Conservation (phyloP, 129 eudicot species). For the Gnaphalium uliginosum region DNA sequence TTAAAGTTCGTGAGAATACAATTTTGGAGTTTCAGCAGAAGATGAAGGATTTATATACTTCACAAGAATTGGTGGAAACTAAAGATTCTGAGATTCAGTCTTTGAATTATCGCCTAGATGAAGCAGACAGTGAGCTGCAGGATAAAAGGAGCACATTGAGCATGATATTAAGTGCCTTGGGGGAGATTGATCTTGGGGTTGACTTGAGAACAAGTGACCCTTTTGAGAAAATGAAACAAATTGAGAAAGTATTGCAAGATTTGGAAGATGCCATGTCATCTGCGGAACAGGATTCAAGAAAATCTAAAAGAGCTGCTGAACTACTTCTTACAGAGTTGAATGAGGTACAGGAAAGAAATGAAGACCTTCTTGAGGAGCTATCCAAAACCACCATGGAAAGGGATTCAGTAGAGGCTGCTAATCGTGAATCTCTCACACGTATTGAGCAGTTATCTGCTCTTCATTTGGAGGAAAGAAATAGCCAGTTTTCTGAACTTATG, state of each 20-base stretch:
- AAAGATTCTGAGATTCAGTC: conserved; percentile 51
- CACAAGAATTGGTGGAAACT: conserved; percentile 46
- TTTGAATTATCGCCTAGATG: conserved; percentile 53
- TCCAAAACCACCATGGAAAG: conserved; percentile 61
- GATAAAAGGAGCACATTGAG: conserved; percentile 52
- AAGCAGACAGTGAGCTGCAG: conserved; percentile 53
- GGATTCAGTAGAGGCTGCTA: conserved; percentile 61
- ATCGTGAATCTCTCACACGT: conserved; percentile 54
- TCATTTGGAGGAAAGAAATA: conserved; percentile 52
- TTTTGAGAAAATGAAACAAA: conserved; percentile 55
- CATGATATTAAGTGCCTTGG: conserved; percentile 50
- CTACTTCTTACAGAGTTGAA: conserved; percentile 85
- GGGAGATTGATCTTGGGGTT: conserved; percentile 46
- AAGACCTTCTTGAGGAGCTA: conserved; percentile 85
- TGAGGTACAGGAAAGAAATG: conserved; percentile 98
- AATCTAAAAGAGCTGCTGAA: conserved; percentile 92
- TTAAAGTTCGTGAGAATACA: conserved; percentile 48
- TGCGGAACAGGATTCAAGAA: conserved; percentile 68
- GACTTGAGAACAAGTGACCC: conserved; percentile 46
- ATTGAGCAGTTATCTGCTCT: conserved; percentile 56
- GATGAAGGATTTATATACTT: conserved; percentile 37
- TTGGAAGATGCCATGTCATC: conserved; percentile 45
- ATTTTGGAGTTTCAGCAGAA: conserved; percentile 58
- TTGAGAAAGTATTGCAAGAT: conserved; percentile 46
- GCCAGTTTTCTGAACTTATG: conserved; percentile 49